A percentile compares a stretch with the other conserved stretches of the same genome.
Conservation (phyloP, 768 basidiomycete genomes). For the Pisolithus orientalis region DNA sequence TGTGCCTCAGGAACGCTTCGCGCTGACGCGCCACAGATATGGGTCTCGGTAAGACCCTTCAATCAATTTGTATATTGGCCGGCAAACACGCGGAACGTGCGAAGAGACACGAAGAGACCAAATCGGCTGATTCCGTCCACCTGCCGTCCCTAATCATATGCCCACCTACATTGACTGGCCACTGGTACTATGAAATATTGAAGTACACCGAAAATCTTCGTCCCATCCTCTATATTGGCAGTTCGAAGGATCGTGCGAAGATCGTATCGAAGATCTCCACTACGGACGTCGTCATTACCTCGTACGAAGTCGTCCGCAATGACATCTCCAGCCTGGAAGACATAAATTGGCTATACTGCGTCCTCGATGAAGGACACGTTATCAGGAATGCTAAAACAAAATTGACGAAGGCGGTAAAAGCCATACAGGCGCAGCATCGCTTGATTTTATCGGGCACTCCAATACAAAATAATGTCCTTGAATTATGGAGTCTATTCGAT, state of each 20-base stretch:
- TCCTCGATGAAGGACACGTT: conserved; percentile 96
- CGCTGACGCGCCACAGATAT: conserved; percentile 57
- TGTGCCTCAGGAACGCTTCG: neutral
- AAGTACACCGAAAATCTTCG: conserved; percentile 85
- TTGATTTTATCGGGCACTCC: conserved; percentile 95
- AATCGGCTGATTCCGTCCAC: conserved; percentile 72
- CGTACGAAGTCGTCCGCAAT: conserved; percentile 96
- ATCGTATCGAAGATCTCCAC: conserved; percentile 58
- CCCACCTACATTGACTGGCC: conserved; percentile 95
- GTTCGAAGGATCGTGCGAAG: conserved; percentile 69
- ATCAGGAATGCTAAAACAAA: conserved; percentile 99
- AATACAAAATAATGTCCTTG: conserved; percentile 97
- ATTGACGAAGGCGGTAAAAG: conserved; percentile 93
- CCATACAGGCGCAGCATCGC: conserved; percentile 83
- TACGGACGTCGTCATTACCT: conserved; percentile 92
- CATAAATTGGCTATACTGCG: conserved; percentile 89
- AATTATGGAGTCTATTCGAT: conserved; percentile 98
- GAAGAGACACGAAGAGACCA: conserved; percentile 55
- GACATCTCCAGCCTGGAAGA: conserved; percentile 74
- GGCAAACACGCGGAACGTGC: conserved; percentile 89
- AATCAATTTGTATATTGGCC: conserved; percentile 94
- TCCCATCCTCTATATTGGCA: conserved; percentile 86
- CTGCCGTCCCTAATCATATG: conserved; percentile 93
- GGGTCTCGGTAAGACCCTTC: conserved; percentile 97
- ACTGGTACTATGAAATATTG: conserved; percentile 97